Evolutionary conservation across 2,329 filamentous ascomycete species (phyloP), one percentile per base, ranked within the genome.

Genomic region (Trichoderma koningii): DNA sequence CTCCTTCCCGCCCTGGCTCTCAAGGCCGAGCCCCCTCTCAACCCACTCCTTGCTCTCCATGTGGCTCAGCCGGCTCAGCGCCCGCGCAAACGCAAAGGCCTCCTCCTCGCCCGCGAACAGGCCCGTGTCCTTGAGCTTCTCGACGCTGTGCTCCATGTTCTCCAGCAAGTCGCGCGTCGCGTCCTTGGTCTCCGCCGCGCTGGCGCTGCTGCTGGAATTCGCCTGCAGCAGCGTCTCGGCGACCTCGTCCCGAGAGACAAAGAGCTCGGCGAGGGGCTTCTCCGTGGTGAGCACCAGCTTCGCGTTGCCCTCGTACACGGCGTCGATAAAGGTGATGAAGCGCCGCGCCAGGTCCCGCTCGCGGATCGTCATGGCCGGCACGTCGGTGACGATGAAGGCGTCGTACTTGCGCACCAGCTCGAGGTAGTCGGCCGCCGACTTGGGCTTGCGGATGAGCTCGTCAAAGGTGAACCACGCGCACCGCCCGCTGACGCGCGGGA

Each of bases 41-140:
- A 98, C 91, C 95, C 95, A 99, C 75, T 97, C 90, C 76, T 88
- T 87, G 75, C 92, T 95, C 21, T 93, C 92, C 95, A 99, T 99
- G 78, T 98, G 93, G 63, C 83, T 89, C 67, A 99, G 79, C 64
- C 95, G 82, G 62, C 89, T 93, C 70, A 98, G 76, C 1, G 95
- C 95, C 62, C 95, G 82, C 26, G 93, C 93, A 81, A 99, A 99
- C 0, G 95, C 95, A 80, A 99, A 99, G 0, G 92, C 86, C 78
- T 99, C 95, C 80, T 99, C 95, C 66, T 97, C 95, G 47, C 95
- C 95, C 1, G 89, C 91, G 76, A 99, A 99, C 45, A 98, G 86
- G 69, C 86, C 91, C 48, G 89, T 92, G 69, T 88, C 89, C 80
- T 96, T 96, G 71, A 99, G 82, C 77, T 91, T 89, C 56, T 88